Percentiles rank a stretch among this genome's conserved stretches.
These are phyloP conservation scores for Lipomyces orientalis DNA, from an alignment of 805 yeast species.

Conservation along the genomic window DNA sequence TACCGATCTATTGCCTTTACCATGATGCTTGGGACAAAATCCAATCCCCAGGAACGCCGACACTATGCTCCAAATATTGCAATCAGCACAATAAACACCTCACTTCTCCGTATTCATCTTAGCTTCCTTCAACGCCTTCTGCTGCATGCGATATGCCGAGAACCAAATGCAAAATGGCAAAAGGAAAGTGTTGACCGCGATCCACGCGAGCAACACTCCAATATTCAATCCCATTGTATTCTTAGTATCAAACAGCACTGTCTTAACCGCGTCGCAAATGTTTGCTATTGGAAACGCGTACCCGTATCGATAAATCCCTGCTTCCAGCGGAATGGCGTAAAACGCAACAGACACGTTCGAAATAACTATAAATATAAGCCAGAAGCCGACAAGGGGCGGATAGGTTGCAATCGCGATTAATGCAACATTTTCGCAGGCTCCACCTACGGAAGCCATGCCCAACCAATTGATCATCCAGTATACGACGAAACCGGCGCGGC, in stretches of 20 bases:
- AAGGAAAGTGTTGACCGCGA: conserved; percentile 51
- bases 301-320: conserved; percentile 65
- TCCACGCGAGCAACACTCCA: conserved; percentile 68
- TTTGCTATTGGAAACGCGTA: conserved; percentile 73
- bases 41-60: background rate
- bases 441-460: conserved; percentile 77
- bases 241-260: conserved; percentile 61
- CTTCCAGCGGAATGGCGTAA: conserved; percentile 63
- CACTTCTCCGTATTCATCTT: background rate
- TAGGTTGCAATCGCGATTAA: conserved; percentile 55
- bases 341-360: conserved; percentile 72
- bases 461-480: conserved; percentile 72
- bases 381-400: conserved; percentile 72
- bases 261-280: conserved; percentile 64
- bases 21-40: background rate
- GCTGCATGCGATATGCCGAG: conserved; percentile 17
- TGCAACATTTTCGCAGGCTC: conserved; percentile 70
- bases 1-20: too few relatives aligned
- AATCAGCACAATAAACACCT: background rate
- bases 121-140: conserved; percentile 5
- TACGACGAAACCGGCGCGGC: conserved; percentile 71
- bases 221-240: conserved; percentile 64
- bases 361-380: conserved; percentile 75
- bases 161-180: conserved; percentile 25
- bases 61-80: background rate